These are phyloP conservation scores for Cladosporium sp. DNA, from an alignment of 2,329 filamentous ascomycete species.

Conservation along the genomic window DNA sequence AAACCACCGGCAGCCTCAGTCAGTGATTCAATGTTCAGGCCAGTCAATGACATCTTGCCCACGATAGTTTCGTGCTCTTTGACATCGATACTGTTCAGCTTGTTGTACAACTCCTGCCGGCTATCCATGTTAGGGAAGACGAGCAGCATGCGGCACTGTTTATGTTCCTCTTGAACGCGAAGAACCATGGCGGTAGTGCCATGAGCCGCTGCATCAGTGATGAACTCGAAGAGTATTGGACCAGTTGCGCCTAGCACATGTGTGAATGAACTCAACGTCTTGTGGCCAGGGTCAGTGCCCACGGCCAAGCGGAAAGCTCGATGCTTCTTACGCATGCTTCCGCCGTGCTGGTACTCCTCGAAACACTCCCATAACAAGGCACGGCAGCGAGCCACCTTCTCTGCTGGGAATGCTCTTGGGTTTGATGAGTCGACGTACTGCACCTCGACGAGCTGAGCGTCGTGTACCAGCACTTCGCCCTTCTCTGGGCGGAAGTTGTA, in stretches of 20 bases:
- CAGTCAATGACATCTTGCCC: conserved; percentile 63
- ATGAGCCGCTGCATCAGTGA: conserved; percentile 51
- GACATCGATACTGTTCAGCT: conserved; percentile 69
- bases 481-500: conserved; percentile 62
- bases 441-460: conserved; percentile 66
- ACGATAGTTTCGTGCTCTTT: conserved; percentile 66
- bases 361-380: conserved; percentile 64
- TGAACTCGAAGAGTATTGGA: conserved; percentile 73
- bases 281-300: conserved; percentile 71
- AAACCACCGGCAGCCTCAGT: conserved; percentile 43
- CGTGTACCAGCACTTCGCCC: conserved; percentile 68
- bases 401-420: conserved; percentile 69
- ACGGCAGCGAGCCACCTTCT: conserved; percentile 67
- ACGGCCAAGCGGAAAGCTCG: conserved; percentile 75
- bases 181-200: conserved; percentile 69
- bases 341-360: conserved; percentile 65
- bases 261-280: conserved; percentile 71
- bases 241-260: conserved; percentile 62
- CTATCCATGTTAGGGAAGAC: conserved; percentile 72
- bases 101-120: conserved; percentile 65
- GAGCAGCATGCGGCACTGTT: conserved; percentile 68
- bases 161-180: conserved; percentile 62
- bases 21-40: conserved; percentile 59
- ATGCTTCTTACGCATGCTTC: conserved; percentile 68
- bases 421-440: conserved; percentile 77